Percentiles rank a stretch among this genome's conserved stretches.
Evolutionary conservation across 495 filamentous ascomycete species (phyloP).

Genomic region (Pseudoneurospora amorphoporcata): DNA sequence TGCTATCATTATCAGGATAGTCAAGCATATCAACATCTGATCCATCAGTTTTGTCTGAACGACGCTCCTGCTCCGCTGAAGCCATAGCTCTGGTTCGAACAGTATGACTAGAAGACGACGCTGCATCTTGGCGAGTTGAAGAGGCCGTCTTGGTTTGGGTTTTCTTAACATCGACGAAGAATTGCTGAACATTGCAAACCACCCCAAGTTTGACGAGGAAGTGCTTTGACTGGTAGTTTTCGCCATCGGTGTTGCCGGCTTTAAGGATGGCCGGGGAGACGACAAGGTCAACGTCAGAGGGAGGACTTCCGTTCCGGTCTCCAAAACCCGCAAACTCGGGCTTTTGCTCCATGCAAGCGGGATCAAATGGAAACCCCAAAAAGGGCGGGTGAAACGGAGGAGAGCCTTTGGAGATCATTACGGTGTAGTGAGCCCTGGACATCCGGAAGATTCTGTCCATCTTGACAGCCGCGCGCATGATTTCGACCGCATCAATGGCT

Average conservation of each 20-base stretch:
- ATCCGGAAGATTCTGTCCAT: constrained; percentile 3
- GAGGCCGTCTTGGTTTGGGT: too few species aligned
- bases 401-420: constrained; percentile 1
- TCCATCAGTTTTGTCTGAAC: too few species aligned
- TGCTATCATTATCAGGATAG: too few species aligned
- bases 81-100: too few species aligned
- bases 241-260: constrained; percentile 4
- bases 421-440: constrained; percentile 4
- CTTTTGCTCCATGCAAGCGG: neutral
- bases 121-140: too few species aligned
- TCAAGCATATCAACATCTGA: too few species aligned
- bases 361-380: neutral
- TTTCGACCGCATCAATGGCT: neutral
- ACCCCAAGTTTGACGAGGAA: constrained; percentile 9
- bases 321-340: neutral
- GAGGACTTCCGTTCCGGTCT: neutral
- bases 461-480: neutral
- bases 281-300: neutral
- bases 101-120: too few species aligned
- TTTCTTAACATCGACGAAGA: neutral
- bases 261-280: constrained; percentile 9
- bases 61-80: too few species aligned
- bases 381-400: neutral
- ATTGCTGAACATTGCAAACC: neutral
- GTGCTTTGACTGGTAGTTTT: neutral